Conservation (phyloP, 2,329 filamentous ascomycete genomes). For the Xylaria sp. region DNA sequence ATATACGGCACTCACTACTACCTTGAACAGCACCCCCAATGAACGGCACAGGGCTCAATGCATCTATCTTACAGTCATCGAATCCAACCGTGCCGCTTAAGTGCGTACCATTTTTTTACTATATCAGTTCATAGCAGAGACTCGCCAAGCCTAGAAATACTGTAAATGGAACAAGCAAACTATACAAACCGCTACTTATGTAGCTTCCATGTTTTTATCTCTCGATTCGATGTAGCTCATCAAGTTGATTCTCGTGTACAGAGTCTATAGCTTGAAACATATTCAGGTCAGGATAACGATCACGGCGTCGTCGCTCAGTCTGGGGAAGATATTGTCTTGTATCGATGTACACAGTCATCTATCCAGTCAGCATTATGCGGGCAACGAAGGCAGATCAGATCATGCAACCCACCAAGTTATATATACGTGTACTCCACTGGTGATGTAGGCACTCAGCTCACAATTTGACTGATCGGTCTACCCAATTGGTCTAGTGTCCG, state of each 20-base stretch:
- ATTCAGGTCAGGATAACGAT: not conserved
- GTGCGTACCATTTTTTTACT: not conserved
- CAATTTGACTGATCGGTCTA: not conserved
- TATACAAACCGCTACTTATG: not conserved
- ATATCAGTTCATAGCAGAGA: not conserved
- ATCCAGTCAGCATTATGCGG: constrained; percentile 24
- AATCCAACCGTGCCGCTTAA: constrained; percentile 1
- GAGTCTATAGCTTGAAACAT: not conserved
- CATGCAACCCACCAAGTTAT: constrained; percentile 12
- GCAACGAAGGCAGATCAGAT: constrained; percentile 18
- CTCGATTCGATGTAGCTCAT: not conserved
- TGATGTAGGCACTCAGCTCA: not conserved
- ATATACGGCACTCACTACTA: not conserved
- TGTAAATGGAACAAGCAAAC: not conserved
- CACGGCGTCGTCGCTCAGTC: not conserved
- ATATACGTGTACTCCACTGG: constrained; percentile 5
- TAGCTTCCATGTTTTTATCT: not conserved
- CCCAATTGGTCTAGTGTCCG: not conserved
- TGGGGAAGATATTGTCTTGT: not conserved
- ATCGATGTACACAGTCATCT: constrained; percentile 12
- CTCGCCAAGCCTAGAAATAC: not conserved
- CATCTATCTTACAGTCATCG: constrained; percentile 7
- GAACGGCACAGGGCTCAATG: not conserved
- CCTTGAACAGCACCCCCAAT: not conserved
- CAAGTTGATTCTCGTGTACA: not conserved